Evolutionary conservation across 2,329 filamentous ascomycete genomes (phyloP), one percentile per base, ranked within the genome.

Genomic region (Hyphodiscus sp.): DNA sequence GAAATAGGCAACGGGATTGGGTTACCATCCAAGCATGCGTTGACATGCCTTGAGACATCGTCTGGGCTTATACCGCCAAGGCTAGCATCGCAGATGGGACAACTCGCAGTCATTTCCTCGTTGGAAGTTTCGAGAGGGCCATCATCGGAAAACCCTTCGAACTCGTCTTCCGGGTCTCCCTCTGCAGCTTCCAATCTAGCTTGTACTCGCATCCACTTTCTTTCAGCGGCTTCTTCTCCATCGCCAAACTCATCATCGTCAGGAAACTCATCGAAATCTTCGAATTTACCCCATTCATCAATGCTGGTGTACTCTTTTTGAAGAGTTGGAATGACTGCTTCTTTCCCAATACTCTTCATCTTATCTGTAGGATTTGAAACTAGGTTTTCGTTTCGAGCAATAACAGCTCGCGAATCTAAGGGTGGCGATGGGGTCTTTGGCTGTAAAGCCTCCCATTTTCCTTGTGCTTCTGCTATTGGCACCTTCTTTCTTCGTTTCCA

Each of bases 11-110:
- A 63, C 1, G 85, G 79, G 45, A 82, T 78, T 5, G 87, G 80
- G 45, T 86, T 87, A 1, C 90, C 90, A 67, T 99, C 94, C 1
- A 99, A 76, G 70, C 94, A 99, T 10, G 85, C 83, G 68, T 99
- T 99, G 60, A 99, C 94, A 69, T 99, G 94, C 1, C 86, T 73
- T 7, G 86, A 87, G 10, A 85, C 86, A 62, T 92, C 81, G 66
- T 91, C 82, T 55, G 71, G 67, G 52, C 74, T 80, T 13, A 85
- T 68, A 0, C 82, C 84, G 16, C 68, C 71, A 33, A 96, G 74
- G 58, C 71, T 82, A 1, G 75, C 74, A 61, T 79, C 81, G 68
- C 94, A 97, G 26, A 97, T 84, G 1, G 92, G 92, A 68, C 91
- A 97, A 20, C 69, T 65, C 33, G 57, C 56, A 51, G 59, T 54